Base-by-base conservation (phyloP, 805 yeast species). In the Ogataea philodendri region DNA sequence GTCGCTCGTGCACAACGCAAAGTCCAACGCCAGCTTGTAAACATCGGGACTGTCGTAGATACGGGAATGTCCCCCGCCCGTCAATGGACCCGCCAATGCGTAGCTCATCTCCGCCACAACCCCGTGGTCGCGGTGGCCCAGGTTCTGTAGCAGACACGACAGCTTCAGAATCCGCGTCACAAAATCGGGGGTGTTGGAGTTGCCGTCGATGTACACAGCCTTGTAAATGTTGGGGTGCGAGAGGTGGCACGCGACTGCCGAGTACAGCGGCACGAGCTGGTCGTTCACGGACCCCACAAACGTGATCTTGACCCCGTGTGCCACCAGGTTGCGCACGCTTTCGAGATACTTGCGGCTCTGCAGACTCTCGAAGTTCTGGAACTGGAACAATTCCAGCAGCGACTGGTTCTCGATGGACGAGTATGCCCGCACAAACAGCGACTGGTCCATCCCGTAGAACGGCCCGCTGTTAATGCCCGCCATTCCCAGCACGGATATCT, bases 401-500 rank as follows among this genome's bases (percentile, higher is more conserved):
- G 97, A 85, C 35, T 84, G 95, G 47, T 80, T 84, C 55, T 93
- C 98, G 41, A 90, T 82, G 0, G 95, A 79, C 1, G 95, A 81
- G 52, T 88, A 88, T 0, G 97, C 96, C 45, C 88, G 74, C 60
- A 90, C 81, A 43, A 89, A 74, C 16, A 88, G 64, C 7, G 80
- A 78, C 57, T 86, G 88, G 55, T 93, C 97, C 49, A 78, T 76
- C 0, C 97, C 97, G 47, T 79, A 86, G 54, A 86, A 84, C 2
- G 98, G 98, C 0, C 98, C 98, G 55, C 86, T 78, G 50, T 88
- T 86, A 15, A 89, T 77, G 1, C 97, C 97, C 0, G 97, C 97
- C 98, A 90, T 90, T 3, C 90, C 90, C 32, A 90, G 62, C 13
- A 90, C 65, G 0, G 93, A 86, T 9, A 89, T 70, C 15, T 73